Base-by-base conservation (phyloP, 495 filamentous ascomycete genomes). In the Daldinia concentrica region DNA sequence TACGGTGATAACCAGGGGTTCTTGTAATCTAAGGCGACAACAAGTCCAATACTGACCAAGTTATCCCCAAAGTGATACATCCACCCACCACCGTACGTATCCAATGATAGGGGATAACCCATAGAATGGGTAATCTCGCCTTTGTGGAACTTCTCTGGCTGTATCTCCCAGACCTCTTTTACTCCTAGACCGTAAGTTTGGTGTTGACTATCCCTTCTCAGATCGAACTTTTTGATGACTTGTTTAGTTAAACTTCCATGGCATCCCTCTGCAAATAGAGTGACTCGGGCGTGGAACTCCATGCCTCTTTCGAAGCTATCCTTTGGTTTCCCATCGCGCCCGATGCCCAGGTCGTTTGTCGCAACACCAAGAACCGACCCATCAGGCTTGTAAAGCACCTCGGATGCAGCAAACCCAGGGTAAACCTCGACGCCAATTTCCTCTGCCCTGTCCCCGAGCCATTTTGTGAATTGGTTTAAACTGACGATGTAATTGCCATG, bases 51-150 rank as follows among this genome's bases (percentile, higher is more conserved):
- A 74, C 91, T 95, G 71, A 98, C 95, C 72, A 98, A 88, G 79
- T 98, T 98, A 70, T 98, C 94, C 22, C 94, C 95, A 77, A 98
- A 99, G 79, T 99, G 95, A 74, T 99, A 99, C 90, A 99, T 93
- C 91, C 92, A 99, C 41, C 92, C 93, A 72, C 95, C 95, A 71
- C 95, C 95, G 69, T 99, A 99, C 4, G 94, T 97, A 78, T 97
- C 91, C 74, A 81, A 84, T 7, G 94, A 90, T 30, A 99, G 80
- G 14, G 95, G 95, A 76, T 97, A 98, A 14, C 95, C 95, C 90
- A 99, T 89, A 4, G 94, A 93, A 82, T 99, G 96, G 8, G 87
- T 85, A 51, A 98, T 86, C 79, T 96, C 86, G 50, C 95, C 95
- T 68, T 92, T 90, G 34, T 88, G 83, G 82, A 97, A 97, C 79